Evolutionary conservation across 73 alveolate genomes (phyloP).

Genomic region (Tetrahymena thermophila): DNA sequence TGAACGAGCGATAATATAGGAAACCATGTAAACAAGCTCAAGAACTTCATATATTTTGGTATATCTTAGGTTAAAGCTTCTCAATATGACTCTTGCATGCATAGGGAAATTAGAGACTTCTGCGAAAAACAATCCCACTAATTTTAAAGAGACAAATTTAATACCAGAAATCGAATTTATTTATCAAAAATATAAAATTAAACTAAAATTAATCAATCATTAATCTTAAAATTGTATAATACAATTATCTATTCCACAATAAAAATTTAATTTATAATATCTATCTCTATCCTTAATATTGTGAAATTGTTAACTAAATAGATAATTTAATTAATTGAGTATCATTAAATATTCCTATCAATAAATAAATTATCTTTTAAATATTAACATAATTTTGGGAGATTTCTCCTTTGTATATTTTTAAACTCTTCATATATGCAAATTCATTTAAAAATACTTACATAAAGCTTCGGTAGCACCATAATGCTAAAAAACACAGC

Average conservation of each 20-base stretch:
- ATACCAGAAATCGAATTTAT: background rate
- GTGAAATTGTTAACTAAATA: background rate
- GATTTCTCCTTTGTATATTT: background rate
- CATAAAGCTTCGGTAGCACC: background rate
- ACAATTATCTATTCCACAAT: background rate
- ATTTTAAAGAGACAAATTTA: background rate
- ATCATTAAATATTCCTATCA: background rate
- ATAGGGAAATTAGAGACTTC: slow-evolving; percentile 50
- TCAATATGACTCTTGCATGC: slow-evolving; percentile 33
- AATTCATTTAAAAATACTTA: background rate
- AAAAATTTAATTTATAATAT: too few species aligned
- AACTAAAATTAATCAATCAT: background rate
- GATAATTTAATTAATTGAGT: background rate
- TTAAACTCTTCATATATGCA: background rate
- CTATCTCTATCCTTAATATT: too few species aligned
- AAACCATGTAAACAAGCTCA: slow-evolving; percentile 27
- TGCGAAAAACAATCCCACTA: slow-evolving; percentile 32
- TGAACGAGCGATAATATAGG: background rate
- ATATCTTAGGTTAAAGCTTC: slow-evolving; percentile 25
- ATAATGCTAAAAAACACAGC: background rate
- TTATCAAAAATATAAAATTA: background rate
- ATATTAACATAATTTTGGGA: background rate
- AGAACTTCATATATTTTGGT: slow-evolving; percentile 20
- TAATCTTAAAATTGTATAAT: too few species aligned
- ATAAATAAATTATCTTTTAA: too few species aligned